These are phyloP conservation scores for Macadamia tetraphylla DNA, from an alignment of 164 flowering plant species.

Conservation along the genomic window DNA sequence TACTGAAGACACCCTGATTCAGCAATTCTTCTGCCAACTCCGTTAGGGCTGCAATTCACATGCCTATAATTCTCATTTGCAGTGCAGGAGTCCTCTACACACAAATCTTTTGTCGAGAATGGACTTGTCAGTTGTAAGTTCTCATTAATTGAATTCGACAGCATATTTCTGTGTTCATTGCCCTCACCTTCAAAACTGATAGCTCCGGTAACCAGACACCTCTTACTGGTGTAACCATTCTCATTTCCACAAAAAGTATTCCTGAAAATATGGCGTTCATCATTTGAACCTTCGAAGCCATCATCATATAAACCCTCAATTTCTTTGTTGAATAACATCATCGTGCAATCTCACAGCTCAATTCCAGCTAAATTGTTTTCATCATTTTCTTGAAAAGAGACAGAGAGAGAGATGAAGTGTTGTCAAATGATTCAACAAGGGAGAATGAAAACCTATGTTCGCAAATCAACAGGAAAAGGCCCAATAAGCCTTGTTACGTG, in stretches of 20 bases:
- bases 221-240: conserved; percentile 22
- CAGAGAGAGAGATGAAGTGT: not conserved
- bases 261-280: conserved; percentile 47
- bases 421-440: not conserved
- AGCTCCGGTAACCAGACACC: conserved; percentile 35
- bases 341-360: conserved; percentile 11
- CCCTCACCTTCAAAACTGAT: conserved; percentile 31
- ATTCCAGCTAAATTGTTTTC: conserved; percentile 9
- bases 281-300: conserved; percentile 60
- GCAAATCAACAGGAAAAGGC: not conserved
- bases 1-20: conserved; percentile 15
- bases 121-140: conserved; percentile 38
- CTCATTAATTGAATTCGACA: conserved; percentile 41
- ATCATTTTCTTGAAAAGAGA: not conserved
- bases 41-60: conserved; percentile 6
- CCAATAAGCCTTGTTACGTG: not conserved
- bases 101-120: conserved; percentile 26
- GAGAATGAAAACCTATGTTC: not conserved
- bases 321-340: conserved; percentile 36
- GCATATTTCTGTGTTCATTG: conserved; percentile 21
- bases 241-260: conserved; percentile 50
- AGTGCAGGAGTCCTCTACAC: conserved; percentile 22
- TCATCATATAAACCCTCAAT: conserved; percentile 45
- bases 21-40: conserved; percentile 7
- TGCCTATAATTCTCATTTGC: conserved; percentile 12